Conservation (phyloP, 1,284 basidiomycete genomes). For the Boletus smithii region DNA sequence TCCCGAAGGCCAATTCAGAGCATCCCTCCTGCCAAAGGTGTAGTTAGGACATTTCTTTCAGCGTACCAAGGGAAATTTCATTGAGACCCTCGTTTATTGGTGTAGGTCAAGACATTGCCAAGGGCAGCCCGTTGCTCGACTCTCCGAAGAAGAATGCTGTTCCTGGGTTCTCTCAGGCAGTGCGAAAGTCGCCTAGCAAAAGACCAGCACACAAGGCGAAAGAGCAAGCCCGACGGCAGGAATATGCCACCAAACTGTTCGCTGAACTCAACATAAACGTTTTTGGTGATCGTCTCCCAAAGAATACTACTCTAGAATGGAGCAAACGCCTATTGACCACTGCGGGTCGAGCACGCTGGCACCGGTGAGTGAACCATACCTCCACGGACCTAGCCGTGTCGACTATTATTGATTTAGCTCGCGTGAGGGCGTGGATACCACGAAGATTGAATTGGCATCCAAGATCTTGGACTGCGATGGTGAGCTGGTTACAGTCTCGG, state of each 20-base stretch:
- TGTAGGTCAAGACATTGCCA: slow-evolving; percentile 4
- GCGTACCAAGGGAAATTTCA: not conserved
- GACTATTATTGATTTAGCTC: slow-evolving; percentile 39
- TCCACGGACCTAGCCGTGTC: not conserved
- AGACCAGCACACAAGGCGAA: slow-evolving; percentile 38
- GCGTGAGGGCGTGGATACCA: slow-evolving; percentile 47
- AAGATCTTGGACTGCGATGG: slow-evolving; percentile 78
- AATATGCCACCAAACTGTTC: slow-evolving; percentile 70
- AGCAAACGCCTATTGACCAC: slow-evolving; percentile 70
- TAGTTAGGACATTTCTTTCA: slow-evolving; percentile 1
- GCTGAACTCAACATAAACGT: slow-evolving; percentile 76
- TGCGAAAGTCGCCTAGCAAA: slow-evolving; percentile 29
- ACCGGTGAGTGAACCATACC: slow-evolving; percentile 41
- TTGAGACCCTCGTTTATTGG: slow-evolving; percentile 1
- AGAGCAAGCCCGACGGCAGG: slow-evolving; percentile 45
- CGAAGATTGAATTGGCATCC: slow-evolving; percentile 69
- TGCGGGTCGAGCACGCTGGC: slow-evolving; percentile 74
- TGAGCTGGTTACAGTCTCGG: slow-evolving; percentile 23
- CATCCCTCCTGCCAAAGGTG: slow-evolving; percentile 16
- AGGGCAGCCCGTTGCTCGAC: slow-evolving; percentile 6
- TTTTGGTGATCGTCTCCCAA: slow-evolving; percentile 71
- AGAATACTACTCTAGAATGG: slow-evolving; percentile 65
- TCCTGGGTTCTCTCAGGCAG: slow-evolving; percentile 8
- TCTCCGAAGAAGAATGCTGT: slow-evolving; percentile 12
- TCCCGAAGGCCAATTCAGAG: slow-evolving; percentile 44